Evolutionary conservation across 2,329 filamentous ascomycete species (phyloP).

Genomic region (Parastagonospora avenae): DNA sequence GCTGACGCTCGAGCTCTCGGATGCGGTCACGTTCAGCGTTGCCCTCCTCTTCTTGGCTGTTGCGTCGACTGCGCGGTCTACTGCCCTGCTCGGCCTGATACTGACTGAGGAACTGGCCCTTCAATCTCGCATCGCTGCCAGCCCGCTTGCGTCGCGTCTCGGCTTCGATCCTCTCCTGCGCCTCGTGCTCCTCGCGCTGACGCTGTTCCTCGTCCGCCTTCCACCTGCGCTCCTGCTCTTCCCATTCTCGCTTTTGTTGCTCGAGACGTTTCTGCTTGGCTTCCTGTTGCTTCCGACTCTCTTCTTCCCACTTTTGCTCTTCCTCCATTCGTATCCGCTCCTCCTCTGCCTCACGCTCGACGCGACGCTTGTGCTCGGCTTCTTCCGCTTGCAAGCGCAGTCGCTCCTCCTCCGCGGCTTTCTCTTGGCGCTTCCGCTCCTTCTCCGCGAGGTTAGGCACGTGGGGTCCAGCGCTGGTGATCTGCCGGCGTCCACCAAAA

Average conservation of each 20-base stretch:
- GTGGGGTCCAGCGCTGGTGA: conserved; percentile 78
- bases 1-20: conserved; percentile 76
- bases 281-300: conserved; percentile 64
- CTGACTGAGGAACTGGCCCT: conserved; percentile 84
- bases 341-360: conserved; percentile 65
- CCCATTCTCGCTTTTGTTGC: conserved; percentile 74
- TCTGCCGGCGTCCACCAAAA: conserved; percentile 90
- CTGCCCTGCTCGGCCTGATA: conserved; percentile 73
- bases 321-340: conserved; percentile 66
- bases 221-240: conserved; percentile 78
- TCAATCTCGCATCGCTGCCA: conserved; percentile 70
- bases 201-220: conserved; percentile 75
- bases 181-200: conserved; percentile 73
- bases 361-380: conserved; percentile 54
- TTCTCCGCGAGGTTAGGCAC: conserved; percentile 87
- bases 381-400: conserved; percentile 58
- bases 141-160: conserved; percentile 68
- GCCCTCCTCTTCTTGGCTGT: conserved; percentile 51
- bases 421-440: conserved; percentile 68
- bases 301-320: conserved; percentile 69
- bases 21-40: conserved; percentile 70
- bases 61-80: conserved; percentile 42
- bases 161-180: conserved; percentile 68
- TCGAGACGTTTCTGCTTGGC: conserved; percentile 65
- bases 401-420: conserved; percentile 61